phyloP scores from a whole-genome alignment of 1,284 basidiomycete species.

The Irpex lacteus region DNA sequence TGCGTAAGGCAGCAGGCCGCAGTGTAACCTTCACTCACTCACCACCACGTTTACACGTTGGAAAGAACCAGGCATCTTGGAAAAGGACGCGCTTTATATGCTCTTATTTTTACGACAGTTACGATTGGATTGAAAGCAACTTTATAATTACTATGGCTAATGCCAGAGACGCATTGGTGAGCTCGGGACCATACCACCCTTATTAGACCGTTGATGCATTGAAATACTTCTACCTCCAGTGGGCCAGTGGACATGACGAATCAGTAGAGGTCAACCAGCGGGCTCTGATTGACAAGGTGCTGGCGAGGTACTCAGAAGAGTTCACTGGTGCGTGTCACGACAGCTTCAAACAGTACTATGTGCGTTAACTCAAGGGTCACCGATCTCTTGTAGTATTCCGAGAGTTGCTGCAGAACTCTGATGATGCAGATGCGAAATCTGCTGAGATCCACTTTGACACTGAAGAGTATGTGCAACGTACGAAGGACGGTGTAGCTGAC shows the following conservation, averaged over 20 bases:
- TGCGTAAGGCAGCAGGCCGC: too few relatives aligned
- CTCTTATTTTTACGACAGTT: too few relatives aligned
- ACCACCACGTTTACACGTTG: too few relatives aligned
- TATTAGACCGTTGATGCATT: not conserved
- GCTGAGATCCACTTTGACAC: conserved; percentile 87
- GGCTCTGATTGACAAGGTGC: conserved; percentile 89
- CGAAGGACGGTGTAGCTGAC: conserved; percentile 19
- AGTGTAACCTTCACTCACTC: too few relatives aligned
- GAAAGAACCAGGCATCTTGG: too few relatives aligned
- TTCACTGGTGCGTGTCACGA: conserved; percentile 59
- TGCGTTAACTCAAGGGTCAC: too few relatives aligned
- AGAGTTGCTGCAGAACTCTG: conserved; percentile 92
- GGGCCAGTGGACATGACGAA: conserved; percentile 74
- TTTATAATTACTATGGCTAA: not conserved
- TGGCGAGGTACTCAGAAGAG: conserved; percentile 93
- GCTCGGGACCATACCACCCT: not conserved
- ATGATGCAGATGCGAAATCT: conserved; percentile 83
- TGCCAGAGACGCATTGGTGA: conserved; percentile 3
- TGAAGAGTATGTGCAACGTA: conserved; percentile 46
- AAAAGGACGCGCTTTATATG: too few relatives aligned
- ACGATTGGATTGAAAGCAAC: too few relatives aligned
- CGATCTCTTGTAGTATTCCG: conserved; percentile 64
- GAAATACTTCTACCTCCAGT: conserved; percentile 36
- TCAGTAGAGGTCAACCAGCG: conserved; percentile 95
- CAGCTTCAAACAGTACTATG: not conserved